Evolutionary conservation across 1,139 yeast species (phyloP), one percentile per base, ranked within the genome.

Genomic region (Groenewaldozyma auringiensis): DNA sequence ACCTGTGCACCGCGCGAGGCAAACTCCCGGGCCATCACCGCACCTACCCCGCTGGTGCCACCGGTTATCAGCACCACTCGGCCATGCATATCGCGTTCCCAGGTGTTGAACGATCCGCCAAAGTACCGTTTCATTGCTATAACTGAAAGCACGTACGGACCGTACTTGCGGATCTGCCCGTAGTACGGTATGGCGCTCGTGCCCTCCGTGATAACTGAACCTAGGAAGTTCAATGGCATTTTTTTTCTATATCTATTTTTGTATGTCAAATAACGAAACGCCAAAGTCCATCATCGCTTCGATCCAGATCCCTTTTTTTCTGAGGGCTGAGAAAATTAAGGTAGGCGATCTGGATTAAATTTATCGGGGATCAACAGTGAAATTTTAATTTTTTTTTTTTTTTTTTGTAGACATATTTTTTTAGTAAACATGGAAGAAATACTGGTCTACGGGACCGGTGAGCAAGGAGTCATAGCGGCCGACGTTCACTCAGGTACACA

Each of bases 21-120:
- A 54, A 92, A 62, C 34, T 88, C 89, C 41, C 72, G 70, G 0
- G 79, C 94, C 1, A 85, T 73, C 3, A 77, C 75, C 0, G 94
- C 84, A 0, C 98, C 98, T 48, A 87, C 64, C 0, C 98, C 97
- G 2, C 94, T 75, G 0, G 98, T 92, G 1, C 94, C 98, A 4
- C 98, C 70, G 0, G 89, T 82, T 9, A 82, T 70, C 42, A 92
- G 70, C 55, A 78, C 85, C 9, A 92, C 97, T 56, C 83, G 79
- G 2, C 98, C 96, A 60, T 92, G 96, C 64, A 92, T 68, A 52
- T 88, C 89, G 49, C 96, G 72, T 53, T 86, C 95, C 95, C 96
- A 88, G 0, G 88, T 83, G 64, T 88, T 92, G 21, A 74, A 56
- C 1, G 86, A 65, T 2, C 97, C 97, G 35, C 81, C 75, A 57